Percentiles rank a stretch among this genome's conserved stretches.
Conservation (phyloP, 2,329 filamentous ascomycete genomes). For the Botryotinia narcissicola region DNA sequence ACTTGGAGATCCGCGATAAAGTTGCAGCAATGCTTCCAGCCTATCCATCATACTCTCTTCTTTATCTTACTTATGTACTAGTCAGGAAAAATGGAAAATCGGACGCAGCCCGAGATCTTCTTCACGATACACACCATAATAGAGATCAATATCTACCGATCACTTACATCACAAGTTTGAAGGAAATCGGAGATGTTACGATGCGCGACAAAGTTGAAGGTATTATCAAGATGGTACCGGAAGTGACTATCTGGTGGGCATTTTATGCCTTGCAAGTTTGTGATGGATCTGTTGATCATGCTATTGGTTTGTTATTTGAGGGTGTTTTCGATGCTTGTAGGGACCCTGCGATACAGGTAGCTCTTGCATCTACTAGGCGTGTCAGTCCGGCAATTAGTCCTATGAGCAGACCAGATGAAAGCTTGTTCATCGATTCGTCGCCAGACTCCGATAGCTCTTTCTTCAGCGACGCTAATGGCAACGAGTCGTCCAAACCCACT, state of each 20-base stretch:
- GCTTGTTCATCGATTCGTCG: not conserved
- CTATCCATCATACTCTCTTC: constrained; percentile 8
- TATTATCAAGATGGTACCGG: not conserved
- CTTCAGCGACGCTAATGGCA: not conserved
- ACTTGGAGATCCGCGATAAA: not conserved
- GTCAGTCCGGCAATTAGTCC: not conserved
- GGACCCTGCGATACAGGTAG: not conserved
- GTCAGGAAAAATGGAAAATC: not conserved
- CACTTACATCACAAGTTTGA: not conserved
- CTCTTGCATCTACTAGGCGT: not conserved
- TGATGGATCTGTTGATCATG: not conserved
- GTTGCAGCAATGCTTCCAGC: not conserved
- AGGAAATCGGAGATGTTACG: not conserved
- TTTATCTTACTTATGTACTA: constrained; percentile 4
- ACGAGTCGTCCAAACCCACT: not conserved
- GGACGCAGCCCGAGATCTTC: not conserved
- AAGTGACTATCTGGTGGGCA: constrained; percentile 7
- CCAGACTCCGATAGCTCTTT: not conserved
- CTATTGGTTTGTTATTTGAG: constrained; percentile 5
- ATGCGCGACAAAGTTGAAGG: not conserved
- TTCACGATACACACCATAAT: not conserved
- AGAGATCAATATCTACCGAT: not conserved
- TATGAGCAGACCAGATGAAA: not conserved
- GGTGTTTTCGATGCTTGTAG: not conserved
- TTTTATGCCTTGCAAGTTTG: constrained; percentile 7